These are phyloP conservation scores for Wickerhamia fluorescens DNA, from an alignment of 805 yeast genomes.

Conservation along the genomic window DNA sequence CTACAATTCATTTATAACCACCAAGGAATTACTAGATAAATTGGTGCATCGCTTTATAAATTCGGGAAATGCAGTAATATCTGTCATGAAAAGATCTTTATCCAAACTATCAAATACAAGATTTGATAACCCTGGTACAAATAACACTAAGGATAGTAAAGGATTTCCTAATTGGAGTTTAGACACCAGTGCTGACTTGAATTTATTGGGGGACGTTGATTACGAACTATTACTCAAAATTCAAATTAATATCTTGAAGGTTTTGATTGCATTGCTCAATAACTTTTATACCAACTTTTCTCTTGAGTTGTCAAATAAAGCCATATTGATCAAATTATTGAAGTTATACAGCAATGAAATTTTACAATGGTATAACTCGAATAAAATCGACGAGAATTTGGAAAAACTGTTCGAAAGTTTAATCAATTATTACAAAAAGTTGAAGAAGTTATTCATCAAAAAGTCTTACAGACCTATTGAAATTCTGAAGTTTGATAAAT, in stretches of 20 bases:
- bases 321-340: conserved; percentile 54
- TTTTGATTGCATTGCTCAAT: conserved; percentile 59
- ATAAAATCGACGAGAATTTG: conserved; percentile 27
- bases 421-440: conserved; percentile 49
- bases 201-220: conserved; percentile 43
- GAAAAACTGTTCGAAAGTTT: conserved; percentile 32
- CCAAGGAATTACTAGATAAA: conserved; percentile 32
- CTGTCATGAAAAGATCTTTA: conserved; percentile 31
- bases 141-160: conserved; percentile 4
- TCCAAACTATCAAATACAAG: conserved; percentile 7
- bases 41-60: conserved; percentile 35
- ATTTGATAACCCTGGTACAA: conserved; percentile 6
- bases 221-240: conserved; percentile 67
- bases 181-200: conserved; percentile 30
- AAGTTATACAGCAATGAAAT: conserved; percentile 65
- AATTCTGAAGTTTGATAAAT: conserved; percentile 31
- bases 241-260: conserved; percentile 76
- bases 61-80: conserved; percentile 38
- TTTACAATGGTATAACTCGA: conserved; percentile 39
- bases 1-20: conserved; percentile 33
- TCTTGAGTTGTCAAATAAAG: conserved; percentile 55
- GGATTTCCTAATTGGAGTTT: conserved; percentile 57
- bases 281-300: conserved; percentile 72
- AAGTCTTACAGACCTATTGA: conserved; percentile 60
- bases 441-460: conserved; percentile 64